phyloP scores from a whole-genome alignment of 208 protist genomes.

The Hexamita inflata region DNA sequence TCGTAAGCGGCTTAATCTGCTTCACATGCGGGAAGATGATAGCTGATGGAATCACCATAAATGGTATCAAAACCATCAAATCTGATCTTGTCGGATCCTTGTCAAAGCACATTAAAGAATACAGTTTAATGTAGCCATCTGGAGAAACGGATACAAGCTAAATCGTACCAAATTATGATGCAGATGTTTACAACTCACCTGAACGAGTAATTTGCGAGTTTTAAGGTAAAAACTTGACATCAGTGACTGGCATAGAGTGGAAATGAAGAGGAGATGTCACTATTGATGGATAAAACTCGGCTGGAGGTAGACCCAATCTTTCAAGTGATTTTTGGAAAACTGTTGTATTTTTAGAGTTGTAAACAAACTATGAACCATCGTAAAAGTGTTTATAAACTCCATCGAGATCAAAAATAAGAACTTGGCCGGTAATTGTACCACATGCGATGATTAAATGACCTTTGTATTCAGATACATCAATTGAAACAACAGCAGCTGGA shows the following conservation, averaged over 20 bases:
- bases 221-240: constrained; percentile 13
- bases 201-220: not conserved
- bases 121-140: constrained; percentile 14
- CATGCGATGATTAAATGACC: not conserved
- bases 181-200: constrained; percentile 6
- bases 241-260: not conserved
- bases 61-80: constrained; percentile 11
- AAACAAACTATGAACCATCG: not conserved
- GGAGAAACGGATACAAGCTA: constrained; percentile 17
- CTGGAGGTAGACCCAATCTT: not conserved
- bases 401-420: constrained; percentile 15
- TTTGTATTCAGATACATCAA: not conserved
- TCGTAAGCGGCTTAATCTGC: not conserved
- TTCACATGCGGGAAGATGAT: not conserved
- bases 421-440: not conserved
- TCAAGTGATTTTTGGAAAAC: not conserved
- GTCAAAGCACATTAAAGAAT: constrained; percentile 12
- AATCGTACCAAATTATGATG: not conserved
- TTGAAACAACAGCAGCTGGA: not conserved
- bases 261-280: not conserved
- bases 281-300: constrained; percentile 18
- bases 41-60: not conserved
- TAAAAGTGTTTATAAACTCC: not conserved
- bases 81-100: constrained; percentile 13
- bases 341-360: constrained; percentile 2